Percentiles rank a stretch among this genome's conserved stretches.
Conservation (phyloP, 805 yeast genomes). For the Hanseniaspora meyeri region DNA sequence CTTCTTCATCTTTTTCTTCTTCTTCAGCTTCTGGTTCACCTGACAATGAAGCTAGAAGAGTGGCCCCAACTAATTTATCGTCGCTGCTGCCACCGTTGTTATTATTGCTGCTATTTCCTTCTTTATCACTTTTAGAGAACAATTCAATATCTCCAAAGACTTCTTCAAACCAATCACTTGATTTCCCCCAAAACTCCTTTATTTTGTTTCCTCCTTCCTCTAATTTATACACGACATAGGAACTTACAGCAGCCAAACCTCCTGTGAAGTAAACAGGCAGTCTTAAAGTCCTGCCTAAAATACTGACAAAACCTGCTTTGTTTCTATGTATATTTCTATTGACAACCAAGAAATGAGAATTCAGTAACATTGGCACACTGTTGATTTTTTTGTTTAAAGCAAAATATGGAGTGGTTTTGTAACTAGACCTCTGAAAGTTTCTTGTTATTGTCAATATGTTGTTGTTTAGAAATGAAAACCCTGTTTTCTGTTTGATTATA, state of each 20-base stretch:
- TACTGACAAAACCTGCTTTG: conserved; percentile 29
- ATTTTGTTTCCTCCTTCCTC: conserved; percentile 53
- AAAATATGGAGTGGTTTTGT: conserved; percentile 5
- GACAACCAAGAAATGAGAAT: neutral
- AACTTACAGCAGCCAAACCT: conserved; percentile 86
- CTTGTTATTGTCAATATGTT: neutral
- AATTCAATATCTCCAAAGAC: conserved; percentile 19
- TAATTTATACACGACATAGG: conserved; percentile 81
- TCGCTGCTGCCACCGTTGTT: conserved; percentile 24
- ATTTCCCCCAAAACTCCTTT: conserved; percentile 48
- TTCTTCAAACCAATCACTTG: conserved; percentile 31
- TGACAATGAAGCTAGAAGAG: conserved; percentile 22
- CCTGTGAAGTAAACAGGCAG: conserved; percentile 81
- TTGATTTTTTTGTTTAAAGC: neutral
- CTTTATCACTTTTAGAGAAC: conserved; percentile 24
- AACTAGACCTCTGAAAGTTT: conserved; percentile 6
- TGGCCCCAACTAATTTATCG: conserved; percentile 30
- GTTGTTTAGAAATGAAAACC: neutral
- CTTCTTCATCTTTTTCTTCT: conserved; percentile 32
- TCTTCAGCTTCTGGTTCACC: conserved; percentile 8
- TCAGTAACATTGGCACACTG: neutral
- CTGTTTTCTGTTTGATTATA: neutral
- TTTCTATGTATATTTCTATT: neutral
- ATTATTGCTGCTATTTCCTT: conserved; percentile 22
- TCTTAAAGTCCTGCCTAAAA: conserved; percentile 42